Percentiles rank a stretch among this genome's conserved stretches.
These are phyloP conservation scores for Xylaria telfairii DNA, from an alignment of 495 filamentous ascomycete genomes.

Conservation along the genomic window DNA sequence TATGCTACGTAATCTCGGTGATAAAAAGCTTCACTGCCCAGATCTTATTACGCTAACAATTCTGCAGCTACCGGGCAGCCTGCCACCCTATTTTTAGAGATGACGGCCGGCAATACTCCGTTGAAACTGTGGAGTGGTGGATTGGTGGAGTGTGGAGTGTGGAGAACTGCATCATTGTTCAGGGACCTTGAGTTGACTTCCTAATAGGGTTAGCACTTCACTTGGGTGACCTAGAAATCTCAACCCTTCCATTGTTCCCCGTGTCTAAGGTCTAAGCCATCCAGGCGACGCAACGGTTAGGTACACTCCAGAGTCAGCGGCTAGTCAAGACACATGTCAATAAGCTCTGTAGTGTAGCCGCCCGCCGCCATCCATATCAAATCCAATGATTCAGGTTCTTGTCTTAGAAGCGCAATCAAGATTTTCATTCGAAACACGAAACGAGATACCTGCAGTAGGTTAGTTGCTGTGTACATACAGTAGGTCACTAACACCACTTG, in stretches of 20 bases:
- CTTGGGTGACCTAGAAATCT: neutral
- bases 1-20: neutral
- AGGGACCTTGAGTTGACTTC: neutral
- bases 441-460: too few relatives aligned
- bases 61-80: conserved; percentile 4
- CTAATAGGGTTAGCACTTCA: neutral
- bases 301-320: neutral
- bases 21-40: neutral
- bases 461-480: too few relatives aligned
- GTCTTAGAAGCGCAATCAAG: neutral
- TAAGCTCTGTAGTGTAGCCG: neutral
- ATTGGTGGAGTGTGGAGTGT: too few relatives aligned
- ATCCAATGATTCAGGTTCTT: neutral
- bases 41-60: neutral
- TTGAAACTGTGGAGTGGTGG: neutral
- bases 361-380: neutral
- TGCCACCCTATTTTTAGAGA: conserved; percentile 19
- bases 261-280: conserved; percentile 9
- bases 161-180: neutral
- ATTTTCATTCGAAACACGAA: neutral
- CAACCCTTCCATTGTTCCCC: neutral
- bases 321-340: neutral
- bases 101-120: neutral
- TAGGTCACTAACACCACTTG: neutral
- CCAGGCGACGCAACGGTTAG: neutral